Percentiles rank a stretch among this genome's conserved stretches.
Evolutionary conservation across 2,329 filamentous ascomycete species (phyloP).

Genomic region (Cladosporium colombiae): DNA sequence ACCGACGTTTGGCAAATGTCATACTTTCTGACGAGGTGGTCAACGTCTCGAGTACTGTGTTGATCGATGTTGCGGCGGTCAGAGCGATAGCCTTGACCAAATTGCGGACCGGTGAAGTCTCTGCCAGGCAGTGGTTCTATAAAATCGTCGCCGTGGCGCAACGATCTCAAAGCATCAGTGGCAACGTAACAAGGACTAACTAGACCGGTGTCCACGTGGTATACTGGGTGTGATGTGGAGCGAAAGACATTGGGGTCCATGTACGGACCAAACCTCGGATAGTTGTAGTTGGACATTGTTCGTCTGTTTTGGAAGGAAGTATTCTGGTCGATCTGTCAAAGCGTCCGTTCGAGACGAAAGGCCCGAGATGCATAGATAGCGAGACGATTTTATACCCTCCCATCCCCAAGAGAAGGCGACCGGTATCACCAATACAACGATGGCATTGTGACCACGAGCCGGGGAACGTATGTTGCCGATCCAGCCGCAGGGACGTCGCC

Average conservation of each 20-base stretch:
- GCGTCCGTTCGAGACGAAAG: not conserved
- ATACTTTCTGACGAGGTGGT: slow-evolving; percentile 23
- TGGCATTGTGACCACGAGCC: not conserved
- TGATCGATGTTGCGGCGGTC: slow-evolving; percentile 16
- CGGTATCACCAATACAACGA: not conserved
- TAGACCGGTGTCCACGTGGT: not conserved
- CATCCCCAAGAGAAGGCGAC: not conserved
- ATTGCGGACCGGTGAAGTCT: not conserved
- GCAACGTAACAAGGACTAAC: not conserved
- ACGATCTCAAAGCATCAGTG: not conserved
- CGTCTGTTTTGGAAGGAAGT: not conserved
- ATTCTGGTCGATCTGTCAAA: not conserved
- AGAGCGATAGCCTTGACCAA: not conserved
- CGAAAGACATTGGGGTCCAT: slow-evolving; percentile 29
- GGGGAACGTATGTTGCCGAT: slow-evolving; percentile 4
- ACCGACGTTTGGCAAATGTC: not conserved
- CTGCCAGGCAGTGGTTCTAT: not conserved
- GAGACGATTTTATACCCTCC: not conserved
- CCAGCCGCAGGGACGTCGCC: not conserved
- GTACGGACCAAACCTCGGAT: slow-evolving; percentile 16
- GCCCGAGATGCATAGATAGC: not conserved
- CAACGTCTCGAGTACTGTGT: slow-evolving; percentile 10
- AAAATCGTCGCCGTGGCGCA: not conserved
- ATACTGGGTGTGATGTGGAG: slow-evolving; percentile 18
- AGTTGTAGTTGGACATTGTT: slow-evolving; percentile 9